These are phyloP conservation scores for Hydnomerulius pinastri DNA, from an alignment of 768 basidiomycete genomes.

Conservation along the genomic window DNA sequence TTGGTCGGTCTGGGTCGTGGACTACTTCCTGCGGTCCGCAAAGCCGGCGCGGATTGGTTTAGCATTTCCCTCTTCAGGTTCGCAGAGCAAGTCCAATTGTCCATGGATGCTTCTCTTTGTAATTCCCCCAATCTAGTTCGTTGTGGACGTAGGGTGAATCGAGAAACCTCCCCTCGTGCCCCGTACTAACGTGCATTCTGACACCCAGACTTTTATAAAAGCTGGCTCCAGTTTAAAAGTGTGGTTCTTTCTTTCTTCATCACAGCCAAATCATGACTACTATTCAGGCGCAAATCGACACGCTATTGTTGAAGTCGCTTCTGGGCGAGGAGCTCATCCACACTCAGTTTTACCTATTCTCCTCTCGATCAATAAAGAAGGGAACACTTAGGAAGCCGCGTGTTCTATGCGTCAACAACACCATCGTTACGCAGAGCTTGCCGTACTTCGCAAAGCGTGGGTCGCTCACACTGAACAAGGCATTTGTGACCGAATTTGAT, in stretches of 20 bases:
- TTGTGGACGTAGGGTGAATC: too few species aligned
- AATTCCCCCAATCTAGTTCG: too few species aligned
- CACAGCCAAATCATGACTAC: slow-evolving; percentile 7
- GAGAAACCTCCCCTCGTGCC: neutral
- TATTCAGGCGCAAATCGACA: slow-evolving; percentile 5
- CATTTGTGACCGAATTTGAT: neutral
- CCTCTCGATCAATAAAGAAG: slow-evolving; percentile 11
- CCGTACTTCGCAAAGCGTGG: slow-evolving; percentile 18
- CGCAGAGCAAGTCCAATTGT: too few species aligned
- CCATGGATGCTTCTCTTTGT: too few species aligned
- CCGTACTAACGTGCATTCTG: neutral
- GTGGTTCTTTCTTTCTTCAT: neutral
- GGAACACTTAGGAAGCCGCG: slow-evolving; percentile 9
- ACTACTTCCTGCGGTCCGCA: too few species aligned
- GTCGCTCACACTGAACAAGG: neutral
- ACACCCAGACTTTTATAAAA: neutral
- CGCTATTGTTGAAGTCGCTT: slow-evolving; percentile 6
- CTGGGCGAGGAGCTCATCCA: slow-evolving; percentile 17
- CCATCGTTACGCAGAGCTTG: slow-evolving; percentile 10
- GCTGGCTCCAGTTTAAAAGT: neutral
- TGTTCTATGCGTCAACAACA: slow-evolving; percentile 17
- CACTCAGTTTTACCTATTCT: slow-evolving; percentile 21
- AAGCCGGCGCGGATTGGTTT: too few species aligned
- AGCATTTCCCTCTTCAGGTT: too few species aligned
- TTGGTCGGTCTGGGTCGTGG: too few species aligned